Evolutionary conservation across 2,329 filamentous ascomycete genomes (phyloP), one percentile per base, ranked within the genome.

Genomic region (Claviceps citrina): DNA sequence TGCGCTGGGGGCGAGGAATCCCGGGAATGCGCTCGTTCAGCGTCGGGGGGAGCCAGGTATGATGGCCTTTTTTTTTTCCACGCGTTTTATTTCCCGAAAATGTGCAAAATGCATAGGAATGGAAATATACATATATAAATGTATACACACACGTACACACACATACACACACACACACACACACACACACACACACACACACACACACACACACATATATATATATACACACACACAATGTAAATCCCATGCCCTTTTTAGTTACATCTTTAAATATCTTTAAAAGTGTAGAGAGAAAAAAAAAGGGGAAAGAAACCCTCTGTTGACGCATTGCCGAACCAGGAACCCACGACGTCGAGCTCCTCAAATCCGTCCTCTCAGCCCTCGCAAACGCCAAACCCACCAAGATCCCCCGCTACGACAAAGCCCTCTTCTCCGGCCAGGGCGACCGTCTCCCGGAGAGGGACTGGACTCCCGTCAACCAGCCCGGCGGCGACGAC

Each of bases 11-110:
- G 59, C 68, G 33, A 60, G 70, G 6, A 67, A 91, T 52, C 73
- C 81, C 0, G 60, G 70, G 28, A 94, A 94, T 53, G 72, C 73
- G 16, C 70, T 95, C 3, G 67, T 93, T 35, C 81, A 85, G 52
- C 80, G 85, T 50, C 75, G 86, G 34, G 87, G 86, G 15, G 81
- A 93, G 54, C 86, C 86, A 5, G 82, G 80, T 53, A 55, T 32
- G 47, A 32, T 19, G 18, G 6, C 3, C 9, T 13, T 20, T 15
- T 36, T 15, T 10, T 18, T 5, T 5, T n/a, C n/a, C 3, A 1
- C n/a, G n/a, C n/a, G n/a, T n/a, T 13, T 27, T 16, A 1, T 2
- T 20, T 27, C 1, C n/a, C n/a, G n/a, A n/a, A n/a, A n/a, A n/a
- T n/a, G n/a, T n/a, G n/a, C n/a, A n/a, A n/a, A n/a, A n/a, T n/a